These are phyloP conservation scores for Phialophora macrospora DNA, from an alignment of 2,329 filamentous ascomycete genomes.

Conservation along the genomic window DNA sequence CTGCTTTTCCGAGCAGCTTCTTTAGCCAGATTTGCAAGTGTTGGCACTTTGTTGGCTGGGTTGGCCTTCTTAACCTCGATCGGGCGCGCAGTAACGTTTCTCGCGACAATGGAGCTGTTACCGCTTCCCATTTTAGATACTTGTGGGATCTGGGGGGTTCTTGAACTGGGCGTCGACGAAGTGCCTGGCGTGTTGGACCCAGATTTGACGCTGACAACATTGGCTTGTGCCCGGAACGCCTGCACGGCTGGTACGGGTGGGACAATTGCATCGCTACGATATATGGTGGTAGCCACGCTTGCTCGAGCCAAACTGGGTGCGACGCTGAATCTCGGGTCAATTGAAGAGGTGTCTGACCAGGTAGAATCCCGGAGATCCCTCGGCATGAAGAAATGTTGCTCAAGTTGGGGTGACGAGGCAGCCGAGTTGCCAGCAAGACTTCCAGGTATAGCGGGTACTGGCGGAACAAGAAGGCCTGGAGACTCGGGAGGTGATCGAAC, in stretches of 20 bases:
- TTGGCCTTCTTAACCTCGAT: conserved; percentile 51
- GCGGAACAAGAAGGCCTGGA: conserved; percentile 79
- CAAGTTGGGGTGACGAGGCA: conserved; percentile 62
- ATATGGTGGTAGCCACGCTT: conserved; percentile 90
- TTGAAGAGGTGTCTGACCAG: conserved; percentile 62
- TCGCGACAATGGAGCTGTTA: conserved; percentile 52
- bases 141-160: conserved; percentile 53
- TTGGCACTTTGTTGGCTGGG: conserved; percentile 42
- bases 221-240: conserved; percentile 83
- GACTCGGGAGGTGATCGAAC: conserved; percentile 87
- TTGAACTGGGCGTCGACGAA: conserved; percentile 65
- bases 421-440: conserved; percentile 60
- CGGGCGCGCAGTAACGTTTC: conserved; percentile 50
- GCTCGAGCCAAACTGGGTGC: conserved; percentile 54
- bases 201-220: conserved; percentile 89
- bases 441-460: conserved; percentile 85
- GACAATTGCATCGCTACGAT: conserved; percentile 86
- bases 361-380: conserved; percentile 89
- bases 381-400: conserved; percentile 85
- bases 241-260: conserved; percentile 80
- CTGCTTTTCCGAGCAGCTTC: conserved; percentile 37
- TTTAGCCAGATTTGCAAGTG: conserved; percentile 42
- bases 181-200: conserved; percentile 58
- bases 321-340: conserved; percentile 56
- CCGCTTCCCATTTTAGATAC: conserved; percentile 47